Percentiles rank a stretch among this genome's conserved stretches.
These are phyloP conservation scores for Microbotryomycetes sp. DNA, from an alignment of 1,284 basidiomycete genomes.

Conservation along the genomic window DNA sequence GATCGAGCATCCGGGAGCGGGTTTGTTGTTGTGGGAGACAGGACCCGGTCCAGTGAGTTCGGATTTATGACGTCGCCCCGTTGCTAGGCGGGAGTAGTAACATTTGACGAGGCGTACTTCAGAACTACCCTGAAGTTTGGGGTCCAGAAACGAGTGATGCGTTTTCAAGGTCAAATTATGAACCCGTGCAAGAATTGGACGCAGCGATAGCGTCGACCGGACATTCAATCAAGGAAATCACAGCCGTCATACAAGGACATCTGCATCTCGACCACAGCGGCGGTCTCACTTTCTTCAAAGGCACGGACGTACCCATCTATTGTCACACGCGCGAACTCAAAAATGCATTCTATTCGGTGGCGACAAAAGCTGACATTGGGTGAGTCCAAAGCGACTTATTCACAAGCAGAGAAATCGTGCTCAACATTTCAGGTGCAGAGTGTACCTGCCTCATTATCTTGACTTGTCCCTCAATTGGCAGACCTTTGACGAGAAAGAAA, in stretches of 20 bases:
- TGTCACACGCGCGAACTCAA: slow-evolving; percentile 38
- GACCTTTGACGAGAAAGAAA: slow-evolving; percentile 36
- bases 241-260: not conserved
- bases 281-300: slow-evolving; percentile 10
- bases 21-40: slow-evolving; percentile 40
- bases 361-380: slow-evolving; percentile 36
- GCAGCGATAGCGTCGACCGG: slow-evolving; percentile 35
- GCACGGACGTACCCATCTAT: slow-evolving; percentile 39
- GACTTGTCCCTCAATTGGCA: slow-evolving; percentile 38
- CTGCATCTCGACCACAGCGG: slow-evolving; percentile 2
- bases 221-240: not conserved
- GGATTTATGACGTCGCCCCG: not conserved
- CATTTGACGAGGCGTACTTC: not conserved
- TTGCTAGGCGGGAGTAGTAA: not conserved
- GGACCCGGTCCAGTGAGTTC: slow-evolving; percentile 35
- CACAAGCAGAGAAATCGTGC: slow-evolving; percentile 20
- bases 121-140: slow-evolving; percentile 11
- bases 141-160: slow-evolving; percentile 31
- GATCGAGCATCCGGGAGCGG: slow-evolving; percentile 40
- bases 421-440: slow-evolving; percentile 7
- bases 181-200: slow-evolving; percentile 38
- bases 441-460: slow-evolving; percentile 34
- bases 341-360: slow-evolving; percentile 34
- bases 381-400: too few relatives aligned
- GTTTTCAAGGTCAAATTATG: slow-evolving; percentile 31